Conservation (phyloP, 1,284 basidiomycete genomes). For the Earliella scabrosa region DNA sequence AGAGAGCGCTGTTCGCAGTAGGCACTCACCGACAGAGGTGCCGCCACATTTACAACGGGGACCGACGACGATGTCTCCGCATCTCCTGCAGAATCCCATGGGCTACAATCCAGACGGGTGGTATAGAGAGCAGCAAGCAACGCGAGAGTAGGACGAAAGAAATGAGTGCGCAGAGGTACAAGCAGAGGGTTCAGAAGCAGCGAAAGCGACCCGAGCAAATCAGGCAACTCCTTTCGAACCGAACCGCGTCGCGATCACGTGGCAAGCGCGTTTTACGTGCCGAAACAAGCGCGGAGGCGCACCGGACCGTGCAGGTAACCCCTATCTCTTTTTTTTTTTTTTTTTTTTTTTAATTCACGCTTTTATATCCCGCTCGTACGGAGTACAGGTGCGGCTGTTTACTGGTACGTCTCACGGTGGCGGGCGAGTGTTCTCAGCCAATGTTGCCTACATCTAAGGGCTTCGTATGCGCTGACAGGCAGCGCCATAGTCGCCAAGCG, state of each 20-base stretch:
- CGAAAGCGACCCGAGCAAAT: conserved; percentile 9
- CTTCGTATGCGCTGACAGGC: too few species aligned
- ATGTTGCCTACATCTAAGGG: too few species aligned
- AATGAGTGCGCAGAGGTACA: not conserved
- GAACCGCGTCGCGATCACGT: conserved; percentile 29
- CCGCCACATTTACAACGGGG: conserved; percentile 79
- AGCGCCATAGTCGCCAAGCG: too few species aligned
- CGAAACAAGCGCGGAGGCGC: too few species aligned
- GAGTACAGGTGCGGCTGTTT: too few species aligned
- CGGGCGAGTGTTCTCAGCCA: too few species aligned
- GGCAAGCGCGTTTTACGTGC: too few species aligned
- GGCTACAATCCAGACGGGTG: conserved; percentile 9
- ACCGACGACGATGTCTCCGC: conserved; percentile 76
- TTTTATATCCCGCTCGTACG: too few species aligned
- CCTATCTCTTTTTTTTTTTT: too few species aligned
- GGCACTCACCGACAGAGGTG: conserved; percentile 61
- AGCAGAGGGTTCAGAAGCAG: conserved; percentile 5
- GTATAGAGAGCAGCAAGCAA: conserved; percentile 3
- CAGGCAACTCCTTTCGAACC: conserved; percentile 17
- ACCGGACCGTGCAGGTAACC: too few species aligned
- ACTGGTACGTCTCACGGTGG: too few species aligned
- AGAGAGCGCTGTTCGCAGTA: not conserved
- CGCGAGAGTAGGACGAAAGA: conserved; percentile 2
- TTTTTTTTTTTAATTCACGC: too few species aligned
- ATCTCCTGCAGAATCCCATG: conserved; percentile 83